These are phyloP conservation scores for Sporothrix brasiliensis DNA, from an alignment of 2,329 filamentous ascomycete genomes.

Conservation along the genomic window DNA sequence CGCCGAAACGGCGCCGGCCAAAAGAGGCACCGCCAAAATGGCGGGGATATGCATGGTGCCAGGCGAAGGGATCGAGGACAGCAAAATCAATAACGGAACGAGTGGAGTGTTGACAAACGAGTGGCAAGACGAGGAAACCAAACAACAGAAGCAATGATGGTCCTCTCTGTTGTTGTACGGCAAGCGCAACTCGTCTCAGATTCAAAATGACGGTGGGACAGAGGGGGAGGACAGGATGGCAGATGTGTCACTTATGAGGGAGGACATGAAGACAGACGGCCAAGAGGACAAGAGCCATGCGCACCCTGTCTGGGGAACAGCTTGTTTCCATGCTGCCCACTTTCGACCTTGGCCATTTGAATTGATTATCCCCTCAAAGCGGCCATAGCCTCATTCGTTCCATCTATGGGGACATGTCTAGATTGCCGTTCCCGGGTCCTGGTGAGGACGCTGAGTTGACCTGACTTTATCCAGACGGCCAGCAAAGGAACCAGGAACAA, in stretches of 20 bases:
- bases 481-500: not conserved
- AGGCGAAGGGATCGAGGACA: not conserved
- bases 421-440: slow-evolving; percentile 9
- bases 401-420: not conserved
- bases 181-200: slow-evolving; percentile 13
- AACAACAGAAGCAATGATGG: not conserved
- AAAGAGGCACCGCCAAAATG: slow-evolving; percentile 11
- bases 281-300: not conserved
- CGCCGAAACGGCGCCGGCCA: slow-evolving; percentile 26
- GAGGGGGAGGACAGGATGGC: not conserved
- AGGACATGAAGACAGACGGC: not conserved
- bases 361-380: slow-evolving; percentile 12
- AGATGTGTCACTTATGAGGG: slow-evolving; percentile 9
- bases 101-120: not conserved
- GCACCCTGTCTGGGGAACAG: not conserved
- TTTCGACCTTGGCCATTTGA: not conserved
- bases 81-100: not conserved
- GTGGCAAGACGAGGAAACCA: not conserved
- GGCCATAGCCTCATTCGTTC: slow-evolving; percentile 2
- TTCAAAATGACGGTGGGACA: not conserved
- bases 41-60: not conserved
- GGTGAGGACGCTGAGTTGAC: not conserved
- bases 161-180: not conserved
- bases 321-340: not conserved
- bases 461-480: not conserved